Conservation (phyloP, 2,329 filamentous ascomycete genomes). For the Neocatenulostroma microsporum region DNA sequence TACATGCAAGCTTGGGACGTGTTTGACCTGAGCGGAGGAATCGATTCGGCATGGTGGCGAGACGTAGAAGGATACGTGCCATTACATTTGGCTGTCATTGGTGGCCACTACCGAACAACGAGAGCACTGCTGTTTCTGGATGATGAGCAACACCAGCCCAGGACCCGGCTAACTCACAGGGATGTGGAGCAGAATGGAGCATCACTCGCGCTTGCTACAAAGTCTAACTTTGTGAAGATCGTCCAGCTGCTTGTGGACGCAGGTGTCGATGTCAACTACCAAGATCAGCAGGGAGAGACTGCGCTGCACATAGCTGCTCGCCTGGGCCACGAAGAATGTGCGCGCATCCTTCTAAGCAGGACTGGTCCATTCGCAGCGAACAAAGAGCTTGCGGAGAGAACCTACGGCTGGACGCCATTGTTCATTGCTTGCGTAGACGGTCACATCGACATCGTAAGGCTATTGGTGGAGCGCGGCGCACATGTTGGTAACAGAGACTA, state of each 20-base stretch:
- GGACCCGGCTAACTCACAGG: slow-evolving; percentile 54
- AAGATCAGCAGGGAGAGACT: slow-evolving; percentile 82
- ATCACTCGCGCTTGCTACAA: slow-evolving; percentile 80
- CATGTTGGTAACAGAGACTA: slow-evolving; percentile 68
- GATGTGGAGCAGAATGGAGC: slow-evolving; percentile 73
- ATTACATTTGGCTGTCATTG: slow-evolving; percentile 84
- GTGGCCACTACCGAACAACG: slow-evolving; percentile 81
- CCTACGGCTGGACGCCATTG: slow-evolving; percentile 90
- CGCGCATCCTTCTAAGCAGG: slow-evolving; percentile 64
- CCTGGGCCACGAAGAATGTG: slow-evolving; percentile 76
- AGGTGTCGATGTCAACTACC: slow-evolving; percentile 87
- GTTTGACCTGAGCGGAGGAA: slow-evolving; percentile 75
- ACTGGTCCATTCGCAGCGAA: slow-evolving; percentile 64
- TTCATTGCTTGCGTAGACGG: slow-evolving; percentile 91
- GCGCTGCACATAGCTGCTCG: slow-evolving; percentile 86
- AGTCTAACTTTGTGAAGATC: slow-evolving; percentile 76
- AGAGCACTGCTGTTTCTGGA: slow-evolving; percentile 67
- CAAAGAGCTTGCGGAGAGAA: slow-evolving; percentile 69
- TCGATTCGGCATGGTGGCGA: slow-evolving; percentile 83
- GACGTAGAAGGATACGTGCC: slow-evolving; percentile 87
- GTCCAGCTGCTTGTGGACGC: slow-evolving; percentile 82
- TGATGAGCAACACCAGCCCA: slow-evolving; percentile 19
- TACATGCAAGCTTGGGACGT: slow-evolving; percentile 84
- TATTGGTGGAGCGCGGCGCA: slow-evolving; percentile 71
- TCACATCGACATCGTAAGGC: slow-evolving; percentile 63